These are phyloP conservation scores for Skeletonema marinoi DNA, from an alignment of 108 stramenopile species.

Conservation along the genomic window DNA sequence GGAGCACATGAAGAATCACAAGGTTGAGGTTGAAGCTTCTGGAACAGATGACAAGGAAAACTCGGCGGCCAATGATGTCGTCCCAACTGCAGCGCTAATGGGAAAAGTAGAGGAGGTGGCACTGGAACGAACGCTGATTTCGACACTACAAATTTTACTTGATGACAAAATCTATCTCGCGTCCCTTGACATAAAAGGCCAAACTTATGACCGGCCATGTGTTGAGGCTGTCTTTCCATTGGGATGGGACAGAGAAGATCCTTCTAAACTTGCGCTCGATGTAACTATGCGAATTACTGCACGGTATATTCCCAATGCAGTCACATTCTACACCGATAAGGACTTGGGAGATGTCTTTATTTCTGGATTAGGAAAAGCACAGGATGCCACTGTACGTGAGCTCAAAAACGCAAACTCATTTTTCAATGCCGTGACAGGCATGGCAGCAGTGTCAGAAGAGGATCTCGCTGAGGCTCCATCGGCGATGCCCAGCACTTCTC, in stretches of 20 bases:
- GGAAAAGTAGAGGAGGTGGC: not conserved
- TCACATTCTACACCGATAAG: not conserved
- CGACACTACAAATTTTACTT: not conserved
- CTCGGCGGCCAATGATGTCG: not conserved
- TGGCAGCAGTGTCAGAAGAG: not conserved
- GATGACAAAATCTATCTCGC: constrained; percentile 1
- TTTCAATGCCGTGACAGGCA: constrained; percentile 6
- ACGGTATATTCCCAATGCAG: constrained; percentile 10
- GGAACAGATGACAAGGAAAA: not conserved
- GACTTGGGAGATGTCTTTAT: not conserved
- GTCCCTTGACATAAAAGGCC: not conserved
- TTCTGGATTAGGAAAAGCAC: not conserved
- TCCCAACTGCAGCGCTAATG: constrained; percentile 3
- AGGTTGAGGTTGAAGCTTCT: not conserved
- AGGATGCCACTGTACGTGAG: not conserved
- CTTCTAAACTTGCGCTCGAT: constrained; percentile 6
- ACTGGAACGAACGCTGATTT: not conserved
- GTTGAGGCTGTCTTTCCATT: constrained; percentile 7
- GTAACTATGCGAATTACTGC: not conserved
- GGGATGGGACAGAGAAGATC: not conserved
- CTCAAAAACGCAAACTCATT: not conserved
- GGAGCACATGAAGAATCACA: not conserved
- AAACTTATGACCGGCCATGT: constrained; percentile 20
- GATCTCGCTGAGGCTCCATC: constrained; percentile 13
- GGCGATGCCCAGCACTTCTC: constrained; percentile 5